Base-by-base conservation (phyloP, 495 filamentous ascomycete genomes). In the Penicillium samsonianum region DNA sequence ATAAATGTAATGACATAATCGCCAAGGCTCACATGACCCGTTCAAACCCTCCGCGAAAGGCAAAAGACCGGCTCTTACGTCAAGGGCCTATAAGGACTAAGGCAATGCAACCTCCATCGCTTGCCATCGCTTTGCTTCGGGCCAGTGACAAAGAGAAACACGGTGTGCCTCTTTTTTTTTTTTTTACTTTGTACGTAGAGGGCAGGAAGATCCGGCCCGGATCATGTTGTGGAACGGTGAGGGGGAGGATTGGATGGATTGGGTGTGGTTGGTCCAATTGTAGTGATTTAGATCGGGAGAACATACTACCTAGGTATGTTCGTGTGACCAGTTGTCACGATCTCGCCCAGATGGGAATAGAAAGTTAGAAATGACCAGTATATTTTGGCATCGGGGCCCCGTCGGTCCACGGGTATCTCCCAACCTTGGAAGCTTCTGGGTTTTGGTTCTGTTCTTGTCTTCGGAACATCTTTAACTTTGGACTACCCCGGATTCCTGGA, bases 401-500 rank as follows among this genome's bases (percentile, higher is more conserved):
- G 50, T 44, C 44, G 22, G 50, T 38, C 35, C 12, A 26, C 14
- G 30, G 30, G 26, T 11, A 42, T 47, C 28, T 22, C n/a, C n/a
- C n/a, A 25, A 25, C 4, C 23, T 25, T 25, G 2, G 2, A 25
- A 25, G 4, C 23, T 25, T 19, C 30, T 37, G 44, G 20, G 35
- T 51, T 51, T 22, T 16, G 20, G 1, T n/a, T 43, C n/a, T 52
- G 5, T 16, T 48, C 54, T 43, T 51, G 53, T 48, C 35, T 52
- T 54, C 46, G 44, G 28, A 30, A 23, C 23, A 14, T 19, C 42
- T 19, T 25, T 31, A 37, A 26, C 42, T 55, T 47, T 38, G 40
- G 30, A 25, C 48, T 50, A 60, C 63, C 67, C 68, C 72, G 76
- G 77, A 60, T 67, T 67, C 67, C 68, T 71, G 76, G 77, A 60